Percentiles rank a stretch among this genome's conserved stretches.
phyloP scores from a whole-genome alignment of 805 yeast species.

The Candida parachauliodes region DNA sequence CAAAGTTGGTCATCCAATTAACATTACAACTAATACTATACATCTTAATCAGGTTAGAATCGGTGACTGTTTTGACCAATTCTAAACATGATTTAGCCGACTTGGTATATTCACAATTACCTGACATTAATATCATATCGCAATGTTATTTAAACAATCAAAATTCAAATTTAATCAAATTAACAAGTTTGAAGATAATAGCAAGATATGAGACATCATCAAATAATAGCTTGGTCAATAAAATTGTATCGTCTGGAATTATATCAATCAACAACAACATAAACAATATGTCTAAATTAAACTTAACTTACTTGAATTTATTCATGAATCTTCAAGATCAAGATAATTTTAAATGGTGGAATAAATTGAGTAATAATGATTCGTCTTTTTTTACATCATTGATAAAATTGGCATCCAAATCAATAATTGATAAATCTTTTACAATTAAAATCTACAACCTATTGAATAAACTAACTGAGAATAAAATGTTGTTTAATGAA shows the following conservation, averaged over 20 bases:
- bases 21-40: slow-evolving; percentile 57
- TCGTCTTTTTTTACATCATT: slow-evolving; percentile 65
- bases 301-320: slow-evolving; percentile 54
- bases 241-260: slow-evolving; percentile 8
- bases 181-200: slow-evolving; percentile 46
- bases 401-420: slow-evolving; percentile 39
- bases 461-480: slow-evolving; percentile 40
- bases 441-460: slow-evolving; percentile 45
- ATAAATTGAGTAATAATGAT: slow-evolving; percentile 22
- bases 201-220: slow-evolving; percentile 29
- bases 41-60: slow-evolving; percentile 50
- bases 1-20: slow-evolving; percentile 55
- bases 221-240: slow-evolving; percentile 5
- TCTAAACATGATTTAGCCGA: slow-evolving; percentile 24
- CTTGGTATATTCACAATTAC: slow-evolving; percentile 34
- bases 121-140: slow-evolving; percentile 46
- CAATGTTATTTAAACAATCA: slow-evolving; percentile 40
- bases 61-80: slow-evolving; percentile 2
- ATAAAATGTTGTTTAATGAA: slow-evolving; percentile 53
- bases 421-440: slow-evolving; percentile 21
- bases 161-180: slow-evolving; percentile 38
- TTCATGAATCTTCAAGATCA: slow-evolving; percentile 45
- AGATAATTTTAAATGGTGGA: slow-evolving; percentile 77
- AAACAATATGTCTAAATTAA: slow-evolving; percentile 40
- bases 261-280: slow-evolving; percentile 13